These are phyloP conservation scores for Lipomyces mesembrius DNA, from an alignment of 805 yeast species.

Conservation along the genomic window DNA sequence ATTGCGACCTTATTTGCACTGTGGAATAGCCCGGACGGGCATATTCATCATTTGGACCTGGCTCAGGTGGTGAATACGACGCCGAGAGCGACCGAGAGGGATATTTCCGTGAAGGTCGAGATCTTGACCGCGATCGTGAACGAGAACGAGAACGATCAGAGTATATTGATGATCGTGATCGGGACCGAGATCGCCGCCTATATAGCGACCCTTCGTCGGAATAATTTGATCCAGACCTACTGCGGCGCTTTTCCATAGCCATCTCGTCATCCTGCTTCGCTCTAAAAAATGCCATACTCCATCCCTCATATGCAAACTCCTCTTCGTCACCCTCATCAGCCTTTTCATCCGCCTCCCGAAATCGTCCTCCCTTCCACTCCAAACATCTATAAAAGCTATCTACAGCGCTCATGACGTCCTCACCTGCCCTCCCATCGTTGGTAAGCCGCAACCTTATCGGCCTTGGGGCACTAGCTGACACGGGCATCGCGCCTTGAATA, in stretches of 20 bases:
- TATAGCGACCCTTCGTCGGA: constrained; percentile 1
- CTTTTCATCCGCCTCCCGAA: constrained; percentile 17
- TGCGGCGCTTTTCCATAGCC: background rate
- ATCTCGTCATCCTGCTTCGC: constrained; percentile 9
- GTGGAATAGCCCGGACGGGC: background rate
- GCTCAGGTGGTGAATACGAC: background rate
- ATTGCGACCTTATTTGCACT: background rate
- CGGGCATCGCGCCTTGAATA: constrained; percentile 16
- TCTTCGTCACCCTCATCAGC: constrained; percentile 9
- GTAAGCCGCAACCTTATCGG: constrained; percentile 18
- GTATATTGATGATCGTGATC: background rate
- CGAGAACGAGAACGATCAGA: background rate
- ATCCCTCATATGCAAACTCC: constrained; percentile 25
- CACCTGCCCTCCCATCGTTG: background rate
- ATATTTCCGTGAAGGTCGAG: background rate
- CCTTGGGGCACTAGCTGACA: background rate
- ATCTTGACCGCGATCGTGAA: background rate
- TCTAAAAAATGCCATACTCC: constrained; percentile 14
- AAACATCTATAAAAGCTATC: constrained; percentile 23
- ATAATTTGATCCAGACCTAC: background rate
- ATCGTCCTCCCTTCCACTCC: constrained; percentile 13
- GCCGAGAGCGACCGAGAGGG: background rate
- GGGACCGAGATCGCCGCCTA: background rate
- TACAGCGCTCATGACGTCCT: constrained; percentile 12
- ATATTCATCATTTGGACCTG: background rate